Evolutionary conservation across 78 protist species (phyloP).

Genomic region (Anaeramoeba flamelloides): DNA sequence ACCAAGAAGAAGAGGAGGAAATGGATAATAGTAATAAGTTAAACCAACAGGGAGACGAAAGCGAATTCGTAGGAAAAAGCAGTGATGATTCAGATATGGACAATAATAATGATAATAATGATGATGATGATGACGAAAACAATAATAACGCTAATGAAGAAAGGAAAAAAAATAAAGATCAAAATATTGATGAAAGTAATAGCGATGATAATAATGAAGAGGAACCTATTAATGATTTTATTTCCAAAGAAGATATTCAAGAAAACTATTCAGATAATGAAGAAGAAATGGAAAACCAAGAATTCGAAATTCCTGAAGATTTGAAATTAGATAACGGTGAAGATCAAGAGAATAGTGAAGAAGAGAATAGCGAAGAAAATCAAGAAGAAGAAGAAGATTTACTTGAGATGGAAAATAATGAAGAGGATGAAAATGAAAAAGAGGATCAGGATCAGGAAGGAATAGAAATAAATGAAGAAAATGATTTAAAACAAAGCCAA

Average conservation of each 20-base stretch:
- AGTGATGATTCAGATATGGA: slow-evolving; percentile 10
- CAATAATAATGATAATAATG: not conserved
- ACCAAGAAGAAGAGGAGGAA: slow-evolving; percentile 4
- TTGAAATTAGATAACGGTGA: not conserved
- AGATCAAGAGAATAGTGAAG: slow-evolving; percentile 4
- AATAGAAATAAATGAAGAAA: not conserved
- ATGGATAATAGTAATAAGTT: slow-evolving; percentile 9
- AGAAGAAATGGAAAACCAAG: slow-evolving; percentile 5
- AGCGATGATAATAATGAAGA: not conserved
- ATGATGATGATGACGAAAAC: slow-evolving; percentile 10
- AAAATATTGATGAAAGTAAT: not conserved
- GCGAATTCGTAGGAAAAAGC: not conserved
- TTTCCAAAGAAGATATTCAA: not conserved
- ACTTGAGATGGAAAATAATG: not conserved
- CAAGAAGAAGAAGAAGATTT: slow-evolving; percentile 20
- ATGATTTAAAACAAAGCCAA: not conserved
- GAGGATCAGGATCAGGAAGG: too few species aligned
- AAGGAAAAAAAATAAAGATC: not conserved
- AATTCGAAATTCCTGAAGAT: not conserved
- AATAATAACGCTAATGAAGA: not conserved
- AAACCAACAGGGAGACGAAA: not conserved
- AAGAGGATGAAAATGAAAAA: too few species aligned
- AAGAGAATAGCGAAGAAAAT: slow-evolving; percentile 1
- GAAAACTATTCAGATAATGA: not conserved
- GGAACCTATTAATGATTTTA: not conserved